Percentiles rank a stretch among this genome's conserved stretches.
These are phyloP conservation scores for Crithidia acanthocephali DNA, from an alignment of 208 protist genomes.

Conservation along the genomic window DNA sequence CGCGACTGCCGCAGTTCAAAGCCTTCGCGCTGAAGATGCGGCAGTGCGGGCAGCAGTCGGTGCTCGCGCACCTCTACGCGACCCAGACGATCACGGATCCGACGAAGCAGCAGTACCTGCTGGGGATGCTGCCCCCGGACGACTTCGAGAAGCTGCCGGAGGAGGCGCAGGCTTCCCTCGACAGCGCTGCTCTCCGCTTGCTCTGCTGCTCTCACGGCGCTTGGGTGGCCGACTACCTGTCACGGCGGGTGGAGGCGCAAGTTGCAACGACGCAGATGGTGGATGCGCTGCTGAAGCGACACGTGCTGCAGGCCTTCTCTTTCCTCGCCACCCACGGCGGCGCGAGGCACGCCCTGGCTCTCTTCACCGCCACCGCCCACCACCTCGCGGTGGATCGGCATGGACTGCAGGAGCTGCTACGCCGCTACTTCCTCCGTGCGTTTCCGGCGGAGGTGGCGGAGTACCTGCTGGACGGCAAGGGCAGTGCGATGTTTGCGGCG, in stretches of 20 bases:
- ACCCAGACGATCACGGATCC: neutral
- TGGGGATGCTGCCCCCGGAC: slow-evolving; percentile 5
- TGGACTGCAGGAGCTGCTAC: neutral
- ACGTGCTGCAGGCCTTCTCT: slow-evolving; percentile 10
- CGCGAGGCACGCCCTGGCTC: neutral
- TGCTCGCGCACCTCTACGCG: slow-evolving; percentile 15
- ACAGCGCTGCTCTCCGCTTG: neutral
- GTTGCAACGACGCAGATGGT: neutral
- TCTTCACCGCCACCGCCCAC: slow-evolving; percentile 20
- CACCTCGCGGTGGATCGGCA: neutral
- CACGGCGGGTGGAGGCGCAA: slow-evolving; percentile 3
- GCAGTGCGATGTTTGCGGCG: neutral
- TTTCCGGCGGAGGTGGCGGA: slow-evolving; percentile 21
- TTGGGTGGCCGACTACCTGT: slow-evolving; percentile 10
- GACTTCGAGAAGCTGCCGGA: slow-evolving; percentile 13
- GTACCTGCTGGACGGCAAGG: slow-evolving; percentile 25
- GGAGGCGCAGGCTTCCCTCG: slow-evolving; percentile 14
- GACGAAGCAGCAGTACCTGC: slow-evolving; percentile 13
- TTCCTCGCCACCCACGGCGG: slow-evolving; percentile 5
- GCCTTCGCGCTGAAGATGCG: neutral
- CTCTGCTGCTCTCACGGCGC: slow-evolving; percentile 12
- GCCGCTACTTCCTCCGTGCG: slow-evolving; percentile 2
- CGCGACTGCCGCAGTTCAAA: slow-evolving; percentile 20
- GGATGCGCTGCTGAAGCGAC: neutral
- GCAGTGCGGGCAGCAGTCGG: neutral